Evolutionary conservation across 2,329 filamentous ascomycete genomes (phyloP).

Genomic region (Fusarium zealandicum): DNA sequence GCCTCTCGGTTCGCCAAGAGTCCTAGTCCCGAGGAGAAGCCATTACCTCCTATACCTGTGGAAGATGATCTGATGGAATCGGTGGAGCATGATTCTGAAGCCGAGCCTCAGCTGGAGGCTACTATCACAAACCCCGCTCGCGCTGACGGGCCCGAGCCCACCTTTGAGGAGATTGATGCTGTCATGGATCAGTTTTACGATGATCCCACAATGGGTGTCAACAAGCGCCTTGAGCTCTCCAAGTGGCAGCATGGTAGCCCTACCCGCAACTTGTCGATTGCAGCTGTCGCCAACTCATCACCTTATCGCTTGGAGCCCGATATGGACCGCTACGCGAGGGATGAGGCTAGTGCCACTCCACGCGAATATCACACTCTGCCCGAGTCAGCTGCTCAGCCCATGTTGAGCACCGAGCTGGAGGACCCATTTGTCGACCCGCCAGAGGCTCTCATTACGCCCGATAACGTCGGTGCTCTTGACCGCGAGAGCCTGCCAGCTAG

Average conservation of each 20-base stretch:
- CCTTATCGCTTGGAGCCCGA: constrained; percentile 60
- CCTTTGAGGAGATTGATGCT: constrained; percentile 88
- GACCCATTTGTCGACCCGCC: constrained; percentile 67
- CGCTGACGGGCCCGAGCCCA: constrained; percentile 49
- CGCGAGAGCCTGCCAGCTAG: constrained; percentile 72
- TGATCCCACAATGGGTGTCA: constrained; percentile 77
- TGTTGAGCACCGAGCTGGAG: constrained; percentile 63
- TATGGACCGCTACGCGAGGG: constrained; percentile 65
- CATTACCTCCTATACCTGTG: constrained; percentile 38
- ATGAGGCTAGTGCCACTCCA: constrained; percentile 77
- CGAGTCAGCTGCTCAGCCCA: constrained; percentile 55
- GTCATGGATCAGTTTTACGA: constrained; percentile 85
- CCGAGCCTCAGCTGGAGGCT: constrained; percentile 25
- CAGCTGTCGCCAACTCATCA: constrained; percentile 51
- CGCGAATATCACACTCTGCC: constrained; percentile 59
- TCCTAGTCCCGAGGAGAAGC: constrained; percentile 43
- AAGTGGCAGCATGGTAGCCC: constrained; percentile 48
- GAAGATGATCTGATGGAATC: constrained; percentile 41
- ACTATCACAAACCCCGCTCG: constrained; percentile 30
- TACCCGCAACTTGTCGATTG: constrained; percentile 33
- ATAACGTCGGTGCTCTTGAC: constrained; percentile 56
- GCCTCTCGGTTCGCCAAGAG: constrained; percentile 55
- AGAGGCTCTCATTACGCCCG: constrained; percentile 56
- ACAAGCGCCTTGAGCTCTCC: constrained; percentile 62
- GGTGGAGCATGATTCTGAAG: constrained; percentile 40